Conservation (phyloP, 140 eudicot species). For the Cichorium intybus region DNA sequence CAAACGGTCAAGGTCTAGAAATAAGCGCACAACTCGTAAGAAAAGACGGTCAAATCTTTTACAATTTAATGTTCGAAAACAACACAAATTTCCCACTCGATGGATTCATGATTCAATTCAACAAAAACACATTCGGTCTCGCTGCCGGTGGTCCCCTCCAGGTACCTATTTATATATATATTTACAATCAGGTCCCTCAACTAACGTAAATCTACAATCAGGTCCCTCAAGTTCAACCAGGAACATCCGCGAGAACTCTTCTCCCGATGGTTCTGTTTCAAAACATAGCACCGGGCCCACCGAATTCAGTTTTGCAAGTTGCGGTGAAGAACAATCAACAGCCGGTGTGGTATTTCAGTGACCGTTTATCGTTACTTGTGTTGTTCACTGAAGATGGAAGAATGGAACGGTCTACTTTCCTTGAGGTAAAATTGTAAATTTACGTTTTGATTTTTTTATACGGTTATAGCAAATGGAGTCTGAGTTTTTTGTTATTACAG, state of each 20-base stretch:
- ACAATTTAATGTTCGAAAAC: slow-evolving; percentile 83
- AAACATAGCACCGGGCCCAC: slow-evolving; percentile 87
- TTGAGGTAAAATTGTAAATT: slow-evolving; percentile 52
- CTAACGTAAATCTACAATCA: slow-evolving; percentile 11
- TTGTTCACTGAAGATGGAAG: slow-evolving; percentile 86
- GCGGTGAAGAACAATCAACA: slow-evolving; percentile 94
- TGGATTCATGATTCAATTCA: slow-evolving; percentile 96
- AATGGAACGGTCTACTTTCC: slow-evolving; percentile 91
- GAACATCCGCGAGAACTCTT: slow-evolving; percentile 75
- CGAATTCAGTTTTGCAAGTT: slow-evolving; percentile 75
- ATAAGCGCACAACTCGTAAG: slow-evolving; percentile 78
- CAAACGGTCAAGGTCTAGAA: slow-evolving; percentile 85
- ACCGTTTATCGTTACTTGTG: slow-evolving; percentile 50
- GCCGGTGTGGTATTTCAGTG: slow-evolving; percentile 91
- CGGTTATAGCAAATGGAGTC: too few relatives aligned
- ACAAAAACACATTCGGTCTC: slow-evolving; percentile 91
- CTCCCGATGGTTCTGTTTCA: slow-evolving; percentile 92
- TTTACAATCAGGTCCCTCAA: not conserved
- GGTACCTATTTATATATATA: slow-evolving; percentile 35
- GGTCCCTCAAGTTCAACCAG: slow-evolving; percentile 92
- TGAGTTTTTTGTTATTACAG: slow-evolving; percentile 48
- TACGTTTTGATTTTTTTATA: too few relatives aligned
- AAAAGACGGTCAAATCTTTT: slow-evolving; percentile 82
- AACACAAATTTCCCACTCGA: slow-evolving; percentile 66
- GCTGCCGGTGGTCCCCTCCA: slow-evolving; percentile 90